A percentile compares a stretch with the other conserved stretches of the same genome.
Evolutionary conservation across 768 basidiomycete species (phyloP).

Genomic region (Cantharellus cinnabarinus): DNA sequence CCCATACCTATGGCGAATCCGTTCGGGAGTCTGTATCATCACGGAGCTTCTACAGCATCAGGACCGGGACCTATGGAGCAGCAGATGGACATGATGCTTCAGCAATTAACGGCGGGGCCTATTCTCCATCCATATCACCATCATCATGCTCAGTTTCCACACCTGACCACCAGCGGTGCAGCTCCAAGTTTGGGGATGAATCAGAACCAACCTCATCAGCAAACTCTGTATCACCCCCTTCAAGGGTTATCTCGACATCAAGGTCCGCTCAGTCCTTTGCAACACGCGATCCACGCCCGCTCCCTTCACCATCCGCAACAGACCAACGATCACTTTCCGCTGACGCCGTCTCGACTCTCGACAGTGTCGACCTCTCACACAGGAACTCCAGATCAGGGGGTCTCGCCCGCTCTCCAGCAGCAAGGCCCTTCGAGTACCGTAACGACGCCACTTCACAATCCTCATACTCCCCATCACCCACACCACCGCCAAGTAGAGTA

Average conservation of each 20-base stretch:
- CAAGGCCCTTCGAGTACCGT: too few species aligned
- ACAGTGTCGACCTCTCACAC: too few species aligned
- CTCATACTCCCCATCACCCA: neutral
- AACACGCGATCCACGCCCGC: neutral
- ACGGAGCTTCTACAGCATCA: neutral
- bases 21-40: too few species aligned
- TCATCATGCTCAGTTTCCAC: neutral
- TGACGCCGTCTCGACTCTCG: neutral
- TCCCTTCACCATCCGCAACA: neutral
- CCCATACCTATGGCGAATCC: neutral
- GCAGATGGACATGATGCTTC: neutral
- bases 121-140: neutral
- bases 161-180: neutral
- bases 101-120: neutral
- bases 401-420: too few species aligned
- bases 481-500: neutral
- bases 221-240: too few species aligned
- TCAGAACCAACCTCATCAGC: too few species aligned
- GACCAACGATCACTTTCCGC: neutral
- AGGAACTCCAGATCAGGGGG: too few species aligned
- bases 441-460: neutral
- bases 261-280: neutral
- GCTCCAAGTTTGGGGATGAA: neutral
- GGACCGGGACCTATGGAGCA: neutral
- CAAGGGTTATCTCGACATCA: too few species aligned